phyloP scores from a whole-genome alignment of 108 stramenopile genomes.

The Epipyxis sp. region DNA sequence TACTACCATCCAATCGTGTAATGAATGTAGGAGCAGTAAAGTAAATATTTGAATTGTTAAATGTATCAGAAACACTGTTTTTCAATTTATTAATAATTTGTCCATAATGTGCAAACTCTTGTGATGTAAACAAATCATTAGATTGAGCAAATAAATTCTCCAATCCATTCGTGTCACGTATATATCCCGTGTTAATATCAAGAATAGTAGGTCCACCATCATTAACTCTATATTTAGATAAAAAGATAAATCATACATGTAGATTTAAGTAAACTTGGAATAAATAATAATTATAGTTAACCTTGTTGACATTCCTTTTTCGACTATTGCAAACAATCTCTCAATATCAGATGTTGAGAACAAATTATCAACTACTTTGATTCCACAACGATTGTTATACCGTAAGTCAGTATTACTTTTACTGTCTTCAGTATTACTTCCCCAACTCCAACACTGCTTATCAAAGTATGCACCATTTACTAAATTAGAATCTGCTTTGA shows the following conservation, averaged over 20 bases:
- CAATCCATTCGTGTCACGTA: slow-evolving; percentile 33
- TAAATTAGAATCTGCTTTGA: too few relatives aligned
- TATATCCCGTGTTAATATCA: slow-evolving; percentile 41
- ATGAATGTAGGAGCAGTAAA: slow-evolving; percentile 57
- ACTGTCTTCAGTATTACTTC: not conserved
- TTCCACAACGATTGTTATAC: slow-evolving; percentile 11
- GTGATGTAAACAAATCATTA: not conserved
- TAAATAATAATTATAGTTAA: too few relatives aligned
- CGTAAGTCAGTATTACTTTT: not conserved
- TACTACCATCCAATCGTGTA: slow-evolving; percentile 36
- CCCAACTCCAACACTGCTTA: too few relatives aligned
- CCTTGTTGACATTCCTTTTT: slow-evolving; percentile 28
- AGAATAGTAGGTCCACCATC: slow-evolving; percentile 44
- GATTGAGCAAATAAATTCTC: slow-evolving; percentile 32
- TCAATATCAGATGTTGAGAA: slow-evolving; percentile 28
- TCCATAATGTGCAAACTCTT: slow-evolving; percentile 39
- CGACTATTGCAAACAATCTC: slow-evolving; percentile 31
- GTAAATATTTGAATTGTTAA: slow-evolving; percentile 11
- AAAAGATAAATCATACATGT: too few relatives aligned
- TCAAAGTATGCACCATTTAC: too few relatives aligned
- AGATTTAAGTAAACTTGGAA: too few relatives aligned
- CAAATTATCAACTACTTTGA: slow-evolving; percentile 40
- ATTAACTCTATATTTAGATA: not conserved
- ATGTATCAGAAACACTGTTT: slow-evolving; percentile 9
- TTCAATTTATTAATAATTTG: slow-evolving; percentile 23